phyloP scores from a whole-genome alignment of 2,329 filamentous ascomycete genomes.

The Aspergillus ochraceus region DNA sequence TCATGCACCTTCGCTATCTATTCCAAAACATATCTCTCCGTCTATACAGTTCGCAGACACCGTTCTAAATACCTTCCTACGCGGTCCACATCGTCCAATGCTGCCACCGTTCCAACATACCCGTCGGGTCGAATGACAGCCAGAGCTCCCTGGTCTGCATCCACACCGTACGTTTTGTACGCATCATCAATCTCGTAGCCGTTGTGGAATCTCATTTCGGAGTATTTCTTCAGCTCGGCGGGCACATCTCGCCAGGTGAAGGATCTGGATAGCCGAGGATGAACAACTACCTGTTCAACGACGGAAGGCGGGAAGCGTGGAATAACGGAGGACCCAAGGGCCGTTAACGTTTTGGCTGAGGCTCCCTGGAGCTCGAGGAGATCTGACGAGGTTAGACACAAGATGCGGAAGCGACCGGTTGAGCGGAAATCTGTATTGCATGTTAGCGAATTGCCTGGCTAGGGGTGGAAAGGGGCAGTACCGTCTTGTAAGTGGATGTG shows the following conservation, averaged over 20 bases:
- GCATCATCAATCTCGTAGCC: slow-evolving; percentile 36
- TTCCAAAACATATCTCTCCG: neutral
- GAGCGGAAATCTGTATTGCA: slow-evolving; percentile 33
- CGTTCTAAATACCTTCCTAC: slow-evolving; percentile 27
- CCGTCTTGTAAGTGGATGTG: slow-evolving; percentile 38
- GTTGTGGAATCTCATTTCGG: slow-evolving; percentile 39
- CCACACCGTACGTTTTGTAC: slow-evolving; percentile 38
- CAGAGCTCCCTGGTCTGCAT: slow-evolving; percentile 29
- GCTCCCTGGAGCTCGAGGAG: slow-evolving; percentile 30
- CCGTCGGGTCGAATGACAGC: slow-evolving; percentile 42
- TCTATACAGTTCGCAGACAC: slow-evolving; percentile 16
- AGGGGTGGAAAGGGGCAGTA: slow-evolving; percentile 10
- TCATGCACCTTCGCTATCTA: neutral
- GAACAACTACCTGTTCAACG: slow-evolving; percentile 37
- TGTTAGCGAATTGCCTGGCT: neutral
- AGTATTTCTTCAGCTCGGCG: slow-evolving; percentile 29
- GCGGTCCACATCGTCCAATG: slow-evolving; percentile 27
- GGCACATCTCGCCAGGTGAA: slow-evolving; percentile 38
- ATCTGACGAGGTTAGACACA: slow-evolving; percentile 36
- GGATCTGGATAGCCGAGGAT: slow-evolving; percentile 27
- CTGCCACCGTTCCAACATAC: slow-evolving; percentile 33
- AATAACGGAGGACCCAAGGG: slow-evolving; percentile 23
- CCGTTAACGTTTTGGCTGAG: slow-evolving; percentile 25
- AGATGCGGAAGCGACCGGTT: slow-evolving; percentile 39
- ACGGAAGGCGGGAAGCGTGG: slow-evolving; percentile 26